phyloP scores from a whole-genome alignment of 805 yeast genomes.

The Cyberlindnera veronae region DNA sequence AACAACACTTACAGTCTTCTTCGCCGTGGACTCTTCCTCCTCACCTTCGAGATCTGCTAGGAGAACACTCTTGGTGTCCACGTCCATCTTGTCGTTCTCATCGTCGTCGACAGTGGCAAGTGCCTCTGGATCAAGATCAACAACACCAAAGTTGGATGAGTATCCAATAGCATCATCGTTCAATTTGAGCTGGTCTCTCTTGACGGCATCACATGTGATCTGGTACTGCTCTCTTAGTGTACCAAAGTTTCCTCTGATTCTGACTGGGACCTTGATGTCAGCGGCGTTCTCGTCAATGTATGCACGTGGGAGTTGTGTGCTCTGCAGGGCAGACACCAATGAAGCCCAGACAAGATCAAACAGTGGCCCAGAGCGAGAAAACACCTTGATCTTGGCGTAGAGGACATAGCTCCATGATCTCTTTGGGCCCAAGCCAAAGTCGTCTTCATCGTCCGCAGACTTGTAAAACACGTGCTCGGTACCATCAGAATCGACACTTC shows the following conservation, averaged over 20 bases:
- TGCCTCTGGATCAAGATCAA: slow-evolving; percentile 39
- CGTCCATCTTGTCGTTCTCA: slow-evolving; percentile 35
- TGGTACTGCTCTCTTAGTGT: slow-evolving; percentile 45
- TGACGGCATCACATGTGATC: slow-evolving; percentile 52
- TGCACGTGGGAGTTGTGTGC: slow-evolving; percentile 62
- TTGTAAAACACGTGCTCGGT: slow-evolving; percentile 43
- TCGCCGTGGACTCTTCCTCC: slow-evolving; percentile 66
- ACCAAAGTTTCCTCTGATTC: slow-evolving; percentile 49
- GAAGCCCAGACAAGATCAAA: slow-evolving; percentile 75
- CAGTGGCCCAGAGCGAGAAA: slow-evolving; percentile 78
- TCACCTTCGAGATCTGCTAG: slow-evolving; percentile 82
- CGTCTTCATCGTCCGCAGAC: slow-evolving; percentile 41
- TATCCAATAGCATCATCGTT: slow-evolving; percentile 37
- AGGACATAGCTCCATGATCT: slow-evolving; percentile 55
- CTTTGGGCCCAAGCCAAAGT: slow-evolving; percentile 32
- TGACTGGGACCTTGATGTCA: slow-evolving; percentile 48
- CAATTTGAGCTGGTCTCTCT: slow-evolving; percentile 37
- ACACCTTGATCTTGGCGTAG: slow-evolving; percentile 70
- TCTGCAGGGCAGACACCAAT: slow-evolving; percentile 56
- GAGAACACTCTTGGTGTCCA: slow-evolving; percentile 36
- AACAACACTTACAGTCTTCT: slow-evolving; percentile 50
- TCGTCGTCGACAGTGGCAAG: slow-evolving; percentile 27
- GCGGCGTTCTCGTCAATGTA: slow-evolving; percentile 61
- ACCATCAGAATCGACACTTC: slow-evolving; percentile 51
- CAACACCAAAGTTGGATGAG: slow-evolving; percentile 57